Evolutionary conservation across 257 asterid genomes (phyloP), one percentile per base, ranked within the genome.

Genomic region (Lycium ferocissimum): DNA sequence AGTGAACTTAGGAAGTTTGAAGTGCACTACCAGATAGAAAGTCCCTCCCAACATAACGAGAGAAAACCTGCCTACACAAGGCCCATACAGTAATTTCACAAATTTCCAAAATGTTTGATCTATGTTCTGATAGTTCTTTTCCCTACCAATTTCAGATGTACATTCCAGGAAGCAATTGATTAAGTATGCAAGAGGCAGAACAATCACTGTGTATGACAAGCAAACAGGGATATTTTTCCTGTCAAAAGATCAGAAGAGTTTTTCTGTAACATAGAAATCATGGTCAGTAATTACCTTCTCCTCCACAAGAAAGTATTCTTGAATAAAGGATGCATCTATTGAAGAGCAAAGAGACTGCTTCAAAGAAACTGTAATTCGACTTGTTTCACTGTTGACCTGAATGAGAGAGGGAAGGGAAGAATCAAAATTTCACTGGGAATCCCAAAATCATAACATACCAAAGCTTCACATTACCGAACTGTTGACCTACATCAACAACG

Each of bases 311-410:
- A 97, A 97, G 90, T 95, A 92, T 82, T 93, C 99, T 84, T 92
- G 98, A 87, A 94, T 92, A 85, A 94, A 97, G 40, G 99, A 91
- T 81, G 97, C 95, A 86, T 95, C 95, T 2, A 90, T 92, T 20
- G 99, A 97, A 85, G 92, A 89, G 88, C 97, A 93, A 63, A 90
- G 82, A 67, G 98, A 95, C 88, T 97, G 99, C 93, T 92, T 97
- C 90, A 97, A 75, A 7, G 98, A 94, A 17, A 97, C 91, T 35
- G 98, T 94, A 85, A 97, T 90, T 90, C 99, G 93, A 84, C 93
- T 93, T 67, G 88, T 89, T 80, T 92, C 98, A 81, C 91, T 84
- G 89, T 82, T 91, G 86, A 93, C 97, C 99, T 97, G 95, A 5
- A 80, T 62, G 2, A 59, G 63, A 82, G 33, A 65, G 45, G 88